phyloP scores from a whole-genome alignment of 2,329 filamentous ascomycete species.

The Penicillium olsonii region DNA sequence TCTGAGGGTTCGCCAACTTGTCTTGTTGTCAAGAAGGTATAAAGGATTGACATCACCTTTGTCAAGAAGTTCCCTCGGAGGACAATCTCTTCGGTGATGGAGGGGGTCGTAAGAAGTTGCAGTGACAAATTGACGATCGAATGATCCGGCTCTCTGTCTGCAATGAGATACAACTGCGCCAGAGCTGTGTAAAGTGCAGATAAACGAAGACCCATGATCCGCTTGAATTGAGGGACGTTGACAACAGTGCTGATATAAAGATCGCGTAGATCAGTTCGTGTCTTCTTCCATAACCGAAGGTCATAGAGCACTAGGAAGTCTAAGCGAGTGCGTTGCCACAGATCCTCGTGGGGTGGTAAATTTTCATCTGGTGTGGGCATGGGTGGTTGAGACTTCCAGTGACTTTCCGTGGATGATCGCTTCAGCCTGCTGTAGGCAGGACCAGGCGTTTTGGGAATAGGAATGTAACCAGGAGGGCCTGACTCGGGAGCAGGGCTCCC shows the following conservation, averaged over 20 bases:
- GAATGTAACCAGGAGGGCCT: conserved; percentile 43
- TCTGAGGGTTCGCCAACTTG: conserved; percentile 94
- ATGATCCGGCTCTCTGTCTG: conserved; percentile 93
- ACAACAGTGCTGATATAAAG: conserved; percentile 97
- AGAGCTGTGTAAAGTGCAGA: conserved; percentile 91
- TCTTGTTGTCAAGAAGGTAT: conserved; percentile 93
- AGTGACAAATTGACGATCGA: conserved; percentile 97
- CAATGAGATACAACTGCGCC: conserved; percentile 92
- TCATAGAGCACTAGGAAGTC: conserved; percentile 97
- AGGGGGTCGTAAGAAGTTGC: conserved; percentile 94
- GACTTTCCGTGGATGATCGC: conserved; percentile 59
- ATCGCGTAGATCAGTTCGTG: conserved; percentile 84
- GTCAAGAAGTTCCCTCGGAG: conserved; percentile 94
- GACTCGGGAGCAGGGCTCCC: conserved; percentile 19
- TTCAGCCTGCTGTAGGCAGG: conserved; percentile 39
- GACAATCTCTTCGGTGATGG: conserved; percentile 93
- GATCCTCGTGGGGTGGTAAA: conserved; percentile 75
- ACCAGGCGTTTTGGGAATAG: conserved; percentile 78
- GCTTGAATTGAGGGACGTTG: conserved; percentile 93
- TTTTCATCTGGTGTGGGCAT: conserved; percentile 65
- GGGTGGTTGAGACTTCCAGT: conserved; percentile 83
- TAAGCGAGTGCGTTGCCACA: conserved; percentile 84
- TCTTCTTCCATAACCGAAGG: conserved; percentile 92
- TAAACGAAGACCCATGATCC: conserved; percentile 87
- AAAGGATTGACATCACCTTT: conserved; percentile 91